Base-by-base conservation (phyloP, 495 filamentous ascomycete species). In the Penicillium arizonense region DNA sequence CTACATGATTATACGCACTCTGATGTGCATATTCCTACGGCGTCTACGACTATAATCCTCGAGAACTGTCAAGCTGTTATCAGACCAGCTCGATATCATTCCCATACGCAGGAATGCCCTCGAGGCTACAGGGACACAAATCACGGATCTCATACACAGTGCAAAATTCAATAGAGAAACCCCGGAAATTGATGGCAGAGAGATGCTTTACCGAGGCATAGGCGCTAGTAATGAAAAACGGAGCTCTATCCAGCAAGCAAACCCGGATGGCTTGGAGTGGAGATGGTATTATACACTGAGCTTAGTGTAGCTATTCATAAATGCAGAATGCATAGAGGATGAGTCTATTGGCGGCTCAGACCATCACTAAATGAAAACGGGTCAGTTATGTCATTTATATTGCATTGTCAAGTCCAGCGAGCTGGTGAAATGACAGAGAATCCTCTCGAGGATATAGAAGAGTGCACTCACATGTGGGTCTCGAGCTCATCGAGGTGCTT, bases 401-500 rank as follows among this genome's bases (percentile, higher is more conserved):
- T 30, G 16, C 11, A 37, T 12, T n/a, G 0, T 33, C 10, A 36
- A 38, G 5, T 12, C 16, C 12, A 40, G 8, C 30, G 7, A 30
- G 13, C 12, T 33, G 26, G 8, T 32, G 35, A 23, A 37, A 43
- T 36, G 4, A 4, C 40, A 40, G 23, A 46, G 40, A 16, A 24
- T 24, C 5, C 23, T 2, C 3, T 24, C 23, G 26, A 24, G 16
- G 16, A 30, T 45, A 32, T 23, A 4, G 37, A 16, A 13, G 32
- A 26, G 14, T 28, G 13, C 34, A 75, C 85, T 63, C 76, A 94
- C 88, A 97, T 88, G 77, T 94, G 86, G 61, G 86, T 78, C 58
- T 91, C 85, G 30, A 96, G 81, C 69, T 91, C 84, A 67, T 94
- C 74, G 53, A 96, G 81, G 73, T 96, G 87, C 44, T 84, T 77